phyloP scores from a whole-genome alignment of 768 basidiomycete genomes.

The Boletus reticulatus region DNA sequence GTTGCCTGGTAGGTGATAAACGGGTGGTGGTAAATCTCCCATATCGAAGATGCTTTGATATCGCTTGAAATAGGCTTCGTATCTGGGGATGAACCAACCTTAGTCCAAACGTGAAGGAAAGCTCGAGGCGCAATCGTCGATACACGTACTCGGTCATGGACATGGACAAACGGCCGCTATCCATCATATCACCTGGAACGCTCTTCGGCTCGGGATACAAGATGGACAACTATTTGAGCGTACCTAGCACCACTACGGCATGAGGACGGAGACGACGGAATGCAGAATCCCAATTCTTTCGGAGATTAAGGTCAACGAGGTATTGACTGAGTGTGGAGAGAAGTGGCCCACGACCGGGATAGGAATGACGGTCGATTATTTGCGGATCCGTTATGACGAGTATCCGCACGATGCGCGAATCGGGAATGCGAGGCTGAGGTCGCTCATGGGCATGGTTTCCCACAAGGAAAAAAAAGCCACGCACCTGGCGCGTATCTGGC shows the following conservation, averaged over 20 bases:
- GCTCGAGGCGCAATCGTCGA: not conserved
- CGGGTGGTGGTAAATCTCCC: slow-evolving; percentile 42
- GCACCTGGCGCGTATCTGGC: slow-evolving; percentile 48
- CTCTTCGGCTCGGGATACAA: not conserved
- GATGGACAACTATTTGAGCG: not conserved
- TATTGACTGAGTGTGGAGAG: slow-evolving; percentile 59
- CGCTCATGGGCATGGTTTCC: not conserved
- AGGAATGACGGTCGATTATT: slow-evolving; percentile 73
- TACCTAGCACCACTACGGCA: slow-evolving; percentile 75
- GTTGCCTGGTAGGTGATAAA: slow-evolving; percentile 84
- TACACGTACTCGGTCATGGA: slow-evolving; percentile 62
- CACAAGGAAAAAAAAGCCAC: slow-evolving; percentile 3
- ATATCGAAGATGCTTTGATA: slow-evolving; percentile 71
- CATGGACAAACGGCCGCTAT: slow-evolving; percentile 70
- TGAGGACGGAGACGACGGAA: slow-evolving; percentile 56
- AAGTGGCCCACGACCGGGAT: slow-evolving; percentile 55
- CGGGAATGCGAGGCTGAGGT: slow-evolving; percentile 16
- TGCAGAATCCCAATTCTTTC: slow-evolving; percentile 80
- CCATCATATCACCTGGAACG: slow-evolving; percentile 72
- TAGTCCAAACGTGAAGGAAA: not conserved
- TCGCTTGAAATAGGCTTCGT: slow-evolving; percentile 62
- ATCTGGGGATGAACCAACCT: slow-evolving; percentile 47
- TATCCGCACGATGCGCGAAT: slow-evolving; percentile 30
- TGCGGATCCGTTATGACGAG: slow-evolving; percentile 91
- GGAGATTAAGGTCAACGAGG: slow-evolving; percentile 77